Base-by-base conservation (phyloP, 2,329 filamentous ascomycete species). In the Ambrosiella cleistominuta region DNA sequence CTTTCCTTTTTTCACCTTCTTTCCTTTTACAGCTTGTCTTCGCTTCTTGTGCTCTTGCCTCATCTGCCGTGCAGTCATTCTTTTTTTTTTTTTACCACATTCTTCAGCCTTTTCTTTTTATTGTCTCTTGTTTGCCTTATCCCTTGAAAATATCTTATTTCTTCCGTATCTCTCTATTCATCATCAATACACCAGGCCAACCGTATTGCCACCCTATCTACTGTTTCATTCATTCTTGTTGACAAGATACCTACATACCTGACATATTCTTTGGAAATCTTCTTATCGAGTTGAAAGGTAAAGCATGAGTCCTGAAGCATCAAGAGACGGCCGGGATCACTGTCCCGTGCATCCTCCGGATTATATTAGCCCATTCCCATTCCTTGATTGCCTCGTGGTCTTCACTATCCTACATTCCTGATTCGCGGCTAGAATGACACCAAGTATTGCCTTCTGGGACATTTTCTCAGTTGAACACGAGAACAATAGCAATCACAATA, bases 51-150 rank as follows among this genome's bases (percentile, higher is more conserved):
- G 53, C 44, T 54, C 17, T 45, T 54, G 51, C 42, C 57, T 52
- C 47, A 19, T 50, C 59, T 60, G 59, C 59, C 55, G 59, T 55
- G 59, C 59, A 57, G 59, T 60, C 56, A 47, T 50, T 57, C 55
- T 57, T 45, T 60, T 35, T 50, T 57, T 51, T 57, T 45, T 60
- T 35, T 19, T 36, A 51, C 19, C n/a, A 47, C 44, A 35, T 51
- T 51, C 47, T 35, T 19, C 47, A 38, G n/a, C 49, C 37, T 45
- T 47, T n/a, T 57, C 27, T 44, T 47, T 45, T 13, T 37, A 1
- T 15, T 57, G 40, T n/a, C n/a, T 40, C 50, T 47, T 15, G 19
- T 50, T 27, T 40, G 36, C 6, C 27, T 49, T 40, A 35, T 15
- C 45, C 27, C 49, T 27, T 42, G 39, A 19, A 8, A 17, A 39